phyloP scores from a whole-genome alignment of 2,329 filamentous ascomycete species.

The Metarhizium anisopliae region DNA sequence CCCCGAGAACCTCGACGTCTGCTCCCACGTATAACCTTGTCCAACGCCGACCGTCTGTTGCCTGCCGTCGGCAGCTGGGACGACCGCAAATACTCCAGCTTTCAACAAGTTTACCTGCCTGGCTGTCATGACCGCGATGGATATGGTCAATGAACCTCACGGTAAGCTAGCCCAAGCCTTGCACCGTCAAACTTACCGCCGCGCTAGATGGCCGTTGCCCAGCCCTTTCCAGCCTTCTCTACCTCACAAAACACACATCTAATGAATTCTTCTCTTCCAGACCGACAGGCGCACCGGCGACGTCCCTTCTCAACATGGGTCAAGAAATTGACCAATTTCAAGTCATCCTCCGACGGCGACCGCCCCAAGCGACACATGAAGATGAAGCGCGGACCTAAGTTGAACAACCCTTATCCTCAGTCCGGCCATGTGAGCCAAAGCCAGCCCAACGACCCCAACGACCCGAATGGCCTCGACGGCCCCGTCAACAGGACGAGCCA shows the following conservation, averaged over 20 bases:
- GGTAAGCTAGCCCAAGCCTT: neutral
- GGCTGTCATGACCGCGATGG: constrained; percentile 4
- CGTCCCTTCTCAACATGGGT: constrained; percentile 90
- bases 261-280: constrained; percentile 34
- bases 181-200: neutral
- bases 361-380: constrained; percentile 32
- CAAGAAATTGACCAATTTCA: constrained; percentile 85
- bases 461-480: constrained; percentile 9
- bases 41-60: neutral
- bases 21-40: neutral
- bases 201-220: neutral
- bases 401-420: constrained; percentile 88
- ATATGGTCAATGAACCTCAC: constrained; percentile 5
- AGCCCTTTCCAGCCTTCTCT: neutral
- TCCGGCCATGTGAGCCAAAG: constrained; percentile 50
- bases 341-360: constrained; percentile 57
- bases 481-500: constrained; percentile 7
- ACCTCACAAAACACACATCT: constrained; percentile 12
- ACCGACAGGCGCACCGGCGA: constrained; percentile 59
- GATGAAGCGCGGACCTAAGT: constrained; percentile 49
- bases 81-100: neutral
- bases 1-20: neutral
- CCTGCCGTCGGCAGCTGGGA: neutral
- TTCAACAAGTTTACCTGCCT: neutral
- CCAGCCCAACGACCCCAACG: constrained; percentile 12